These are phyloP conservation scores for Phoenix dactylifera DNA, from an alignment of 176 grass and related monocot species.

Conservation along the genomic window DNA sequence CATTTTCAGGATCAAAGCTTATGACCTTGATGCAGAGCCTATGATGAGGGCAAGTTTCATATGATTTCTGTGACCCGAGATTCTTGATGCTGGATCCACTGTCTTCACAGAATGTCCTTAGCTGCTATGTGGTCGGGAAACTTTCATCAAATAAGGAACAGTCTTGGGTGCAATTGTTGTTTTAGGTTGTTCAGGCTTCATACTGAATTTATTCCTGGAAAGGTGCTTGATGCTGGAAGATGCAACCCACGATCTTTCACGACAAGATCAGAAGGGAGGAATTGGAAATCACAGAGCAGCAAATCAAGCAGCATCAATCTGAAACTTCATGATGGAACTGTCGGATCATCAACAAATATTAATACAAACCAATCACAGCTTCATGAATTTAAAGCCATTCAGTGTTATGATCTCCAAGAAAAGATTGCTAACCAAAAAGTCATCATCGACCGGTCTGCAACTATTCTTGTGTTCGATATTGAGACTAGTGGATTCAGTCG, in stretches of 20 bases:
- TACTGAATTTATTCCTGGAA: slow-evolving; percentile 26
- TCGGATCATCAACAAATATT: slow-evolving; percentile 38
- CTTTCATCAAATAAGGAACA: slow-evolving; percentile 48
- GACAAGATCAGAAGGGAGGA: slow-evolving; percentile 10
- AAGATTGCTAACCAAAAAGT: slow-evolving; percentile 30
- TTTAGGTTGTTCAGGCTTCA: slow-evolving; percentile 30
- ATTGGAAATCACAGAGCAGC: slow-evolving; percentile 24
- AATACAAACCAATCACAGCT: slow-evolving; percentile 31
- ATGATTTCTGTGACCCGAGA: too few species aligned
- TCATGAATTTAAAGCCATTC: slow-evolving; percentile 52
- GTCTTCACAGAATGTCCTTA: too few species aligned
- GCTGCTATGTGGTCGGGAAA: slow-evolving; percentile 42
- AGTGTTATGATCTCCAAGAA: slow-evolving; percentile 40
- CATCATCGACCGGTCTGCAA: slow-evolving; percentile 45
- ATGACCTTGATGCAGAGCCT: too few species aligned
- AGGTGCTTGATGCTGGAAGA: slow-evolving; percentile 22
- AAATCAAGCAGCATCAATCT: slow-evolving; percentile 29
- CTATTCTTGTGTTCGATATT: slow-evolving; percentile 85
- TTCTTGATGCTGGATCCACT: too few species aligned
- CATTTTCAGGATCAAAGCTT: too few species aligned
- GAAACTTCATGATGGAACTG: slow-evolving; percentile 28
- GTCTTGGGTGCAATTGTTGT: slow-evolving; percentile 31
- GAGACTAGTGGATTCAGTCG: slow-evolving; percentile 70
- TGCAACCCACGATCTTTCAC: slow-evolving; percentile 13
- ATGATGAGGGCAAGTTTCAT: too few species aligned